Base-by-base conservation (phyloP, 352 stramenopile species). In the Peronospora belbahrii region DNA sequence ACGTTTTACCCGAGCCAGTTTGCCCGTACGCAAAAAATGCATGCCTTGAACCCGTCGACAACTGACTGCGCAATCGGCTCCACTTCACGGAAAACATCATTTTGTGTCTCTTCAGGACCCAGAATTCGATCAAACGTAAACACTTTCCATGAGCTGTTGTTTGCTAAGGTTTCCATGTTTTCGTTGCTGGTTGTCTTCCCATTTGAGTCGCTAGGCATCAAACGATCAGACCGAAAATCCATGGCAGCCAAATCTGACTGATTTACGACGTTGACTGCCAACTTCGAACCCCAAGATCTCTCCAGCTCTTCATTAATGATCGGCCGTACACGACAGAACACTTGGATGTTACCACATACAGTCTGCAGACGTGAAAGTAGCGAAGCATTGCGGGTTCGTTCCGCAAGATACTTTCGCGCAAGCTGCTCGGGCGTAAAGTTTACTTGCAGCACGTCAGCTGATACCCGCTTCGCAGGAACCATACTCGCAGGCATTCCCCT, bases 1-100 rank as follows among this genome's bases (percentile, higher is more conserved):
- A 97, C 5, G 96, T 98, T 72, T 98, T 98, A 22, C 96, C 96
- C 6, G 77, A 96, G 20, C 95, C 96, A 22, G 74, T 94, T 52
- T 99, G 95, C 4, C 96, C 96, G 52, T 99, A 99, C 14, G 97
- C 96, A 65, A 99, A 98, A 42, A 49, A 99, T 98, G 54, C 96
- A 99, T 3, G 92, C 95, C 63, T 99, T 91, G 50, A 97, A 98
- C 20, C 97, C 97, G 63, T 99, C 95, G 32, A 99, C 80, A 11
- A 98, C 95, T 34, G 88, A 97, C 37, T 97, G 83, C 2, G 93
- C 94, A 27, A 99, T 83, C 5, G 93, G 93, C 51, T 98, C 91
- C 8, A 99, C 93, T 61, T 99, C 94, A 27, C 92, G 78, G 61
- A 97, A 99, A 13, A 99, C 85, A 51, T 97, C 85, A 30, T 87